Evolutionary conservation across 208 protist genomes (phyloP), one percentile per base, ranked within the genome.

Genomic region (Crithidia acanthocephali): DNA sequence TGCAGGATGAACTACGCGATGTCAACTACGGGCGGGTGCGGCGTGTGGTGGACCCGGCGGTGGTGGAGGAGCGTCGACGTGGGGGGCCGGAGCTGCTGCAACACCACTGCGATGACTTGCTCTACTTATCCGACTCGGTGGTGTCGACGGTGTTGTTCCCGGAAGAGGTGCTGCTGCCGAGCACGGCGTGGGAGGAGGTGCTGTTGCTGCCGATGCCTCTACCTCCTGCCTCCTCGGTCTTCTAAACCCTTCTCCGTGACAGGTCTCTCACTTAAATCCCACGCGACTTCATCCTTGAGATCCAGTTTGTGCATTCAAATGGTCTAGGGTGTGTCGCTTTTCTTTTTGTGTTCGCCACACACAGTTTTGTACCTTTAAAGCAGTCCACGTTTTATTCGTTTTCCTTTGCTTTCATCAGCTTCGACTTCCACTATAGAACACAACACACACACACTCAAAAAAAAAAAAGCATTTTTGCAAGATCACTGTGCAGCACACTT

Each of bases 131-230:
- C 5, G 45, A 35, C 10, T 40, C 67, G 58, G 53, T 74, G 0
- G 50, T 68, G 25, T 79, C 51, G 4, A 66, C 80, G 18, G 71
- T 96, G 37, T 67, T 96, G 13, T 96, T 96, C 71, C 60, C 62
- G 5, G 84, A 88, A 64, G 59, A 72, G 28, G 68, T 35, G 35
- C 45, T 84, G 56, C 61, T 76, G 48, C 74, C 72, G 9, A 47
- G 68, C 28, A 37, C 37, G 15, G 68, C 74, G n/a, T 68, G 66
- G 62, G 62, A 68, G 33, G 62, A 72, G 28, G 59, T 82, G 28
- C 72, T 96, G 32, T 45, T 87, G 35, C 58, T 94, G 27, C 81
- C 91, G 18, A 73, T 96, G 81, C 91, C 91, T 23, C 80, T 94
- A 25, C 87, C 91, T 7, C 74, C 91, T 11, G 87, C 86, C 4